Base-by-base conservation (phyloP, 2,329 filamentous ascomycete genomes). In the Penicillium hordei region DNA sequence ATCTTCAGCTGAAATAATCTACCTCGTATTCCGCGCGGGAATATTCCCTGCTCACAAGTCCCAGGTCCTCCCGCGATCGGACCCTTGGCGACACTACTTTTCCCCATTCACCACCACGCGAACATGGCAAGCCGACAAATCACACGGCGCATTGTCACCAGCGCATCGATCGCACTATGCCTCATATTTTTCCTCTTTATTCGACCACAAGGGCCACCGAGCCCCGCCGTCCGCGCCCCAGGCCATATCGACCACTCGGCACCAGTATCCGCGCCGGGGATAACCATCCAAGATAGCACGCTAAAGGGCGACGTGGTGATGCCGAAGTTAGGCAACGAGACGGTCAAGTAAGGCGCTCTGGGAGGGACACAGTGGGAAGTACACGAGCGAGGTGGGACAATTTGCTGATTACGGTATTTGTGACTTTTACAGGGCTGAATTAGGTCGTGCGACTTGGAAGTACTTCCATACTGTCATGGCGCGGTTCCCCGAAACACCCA, bases 401-500 rank as follows among this genome's bases (percentile, higher is more conserved):
- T 49, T 58, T 25, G 39, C 58, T 33, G 31, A 33, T 63, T n/a
- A 9, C 27, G 19, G 33, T 55, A 58, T 58, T 57, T 31, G 46
- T 40, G n/a, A 19, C 52, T 57, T 38, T 39, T 48, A 48, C 57
- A 84, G 81, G 73, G 85, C 83, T 59, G 86, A 88, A 72, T 78
- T 88, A 29, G 86, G 86, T 60, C 81, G 85, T 60, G 83, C 86
- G 56, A 82, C 85, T 36, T 88, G 86, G 86, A 86, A 86, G 67
- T 79, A 86, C 62, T 80, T 88, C 62, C 86, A 88, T 70, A 88
- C 86, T 19, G 85, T 85, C 58, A 86, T 88, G 77, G 84, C 84
- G 52, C 81, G 84, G 62, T 88, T 86, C 68, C 86, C 86, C 13
- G 85, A 87, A 66, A 81, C 82, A 58, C 86, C 86, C 2, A 84